Base-by-base conservation (phyloP, 805 yeast species). In the Blastobotrys parvus region DNA sequence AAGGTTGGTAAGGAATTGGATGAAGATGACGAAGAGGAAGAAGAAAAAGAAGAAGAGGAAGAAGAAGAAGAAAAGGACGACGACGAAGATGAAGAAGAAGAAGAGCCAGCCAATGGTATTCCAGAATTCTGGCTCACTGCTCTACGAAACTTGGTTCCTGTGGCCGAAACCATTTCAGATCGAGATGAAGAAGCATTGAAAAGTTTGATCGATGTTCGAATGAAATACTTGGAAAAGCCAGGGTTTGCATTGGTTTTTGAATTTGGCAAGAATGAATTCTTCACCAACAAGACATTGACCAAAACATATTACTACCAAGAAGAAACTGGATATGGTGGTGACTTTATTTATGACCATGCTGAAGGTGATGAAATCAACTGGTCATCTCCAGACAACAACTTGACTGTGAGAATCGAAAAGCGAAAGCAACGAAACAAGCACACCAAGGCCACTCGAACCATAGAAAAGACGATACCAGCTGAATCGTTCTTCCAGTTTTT, bases 101-200 rank as follows among this genome's bases (percentile, higher is more conserved):
- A 64, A 25, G 68, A 60, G 16, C 69, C 63, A 17, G 65, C 70
- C 39, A 71, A 70, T 48, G 98, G 98, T 50, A 77, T 92, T 53
- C 97, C 98, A 45, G 79, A 83, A 39, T 92, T 92, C 72, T 92
- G 98, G 98, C 73, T 90, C 56, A 92, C 97, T 16, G 94, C 97
- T 4, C 70, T 92, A 64, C 90, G 83, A 63, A 92, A 89, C 67
- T 70, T 92, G 54, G 77, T 79, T 22, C 78, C 84, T 22, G 77
- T 89, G 39, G 75, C 87, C 27, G 94, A 88, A 49, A 78, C 86
- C 51, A 84, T 92, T 55, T 78, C 92, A 35, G 96, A 87, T 44
- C 77, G 94, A 58, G 98, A 92, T 64, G 75, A 82, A 40, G 95
- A 85, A 58, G 90, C 88, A 5, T 74, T 92, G 52, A 71, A 74